A percentile compares a stretch with the other conserved stretches of the same genome.
Evolutionary conservation across 768 basidiomycete genomes (phyloP).

Genomic region (Termitomyces sp.): DNA sequence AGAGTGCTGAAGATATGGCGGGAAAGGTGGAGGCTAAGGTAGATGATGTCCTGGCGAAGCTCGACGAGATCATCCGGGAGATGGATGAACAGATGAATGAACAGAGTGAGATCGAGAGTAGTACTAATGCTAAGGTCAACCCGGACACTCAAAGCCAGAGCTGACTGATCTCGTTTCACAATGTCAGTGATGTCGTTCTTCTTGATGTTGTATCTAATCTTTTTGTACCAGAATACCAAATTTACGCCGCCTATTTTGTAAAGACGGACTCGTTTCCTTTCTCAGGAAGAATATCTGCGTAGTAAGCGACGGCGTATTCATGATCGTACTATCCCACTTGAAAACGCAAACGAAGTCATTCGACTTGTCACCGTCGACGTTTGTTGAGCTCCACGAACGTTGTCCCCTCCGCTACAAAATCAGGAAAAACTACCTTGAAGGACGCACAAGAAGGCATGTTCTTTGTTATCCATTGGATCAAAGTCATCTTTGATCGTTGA

Average conservation of each 20-base stretch:
- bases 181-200: conserved; percentile 8
- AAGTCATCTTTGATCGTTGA: too few species aligned
- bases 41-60: conserved; percentile 55
- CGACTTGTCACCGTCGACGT: neutral
- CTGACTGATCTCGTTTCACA: neutral
- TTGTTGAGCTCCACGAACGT: neutral
- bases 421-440: neutral
- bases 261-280: neutral
- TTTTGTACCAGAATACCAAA: conserved; percentile 17
- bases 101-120: neutral
- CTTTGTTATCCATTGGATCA: too few species aligned
- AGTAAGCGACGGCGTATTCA: neutral
- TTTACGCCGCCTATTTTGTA: conserved; percentile 50
- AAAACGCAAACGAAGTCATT: neutral
- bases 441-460: neutral
- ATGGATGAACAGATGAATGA: conserved; percentile 29
- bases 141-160: conserved; percentile 2
- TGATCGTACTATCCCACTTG: neutral
- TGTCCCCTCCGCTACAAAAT: neutral
- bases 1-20: conserved; percentile 58
- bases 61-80: conserved; percentile 50
- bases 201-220: neutral
- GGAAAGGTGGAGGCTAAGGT: conserved; percentile 58
- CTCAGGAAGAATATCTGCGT: neutral
- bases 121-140: neutral